phyloP scores from a whole-genome alignment of 768 basidiomycete species.

The Cystofilobasidium bisporidii region DNA sequence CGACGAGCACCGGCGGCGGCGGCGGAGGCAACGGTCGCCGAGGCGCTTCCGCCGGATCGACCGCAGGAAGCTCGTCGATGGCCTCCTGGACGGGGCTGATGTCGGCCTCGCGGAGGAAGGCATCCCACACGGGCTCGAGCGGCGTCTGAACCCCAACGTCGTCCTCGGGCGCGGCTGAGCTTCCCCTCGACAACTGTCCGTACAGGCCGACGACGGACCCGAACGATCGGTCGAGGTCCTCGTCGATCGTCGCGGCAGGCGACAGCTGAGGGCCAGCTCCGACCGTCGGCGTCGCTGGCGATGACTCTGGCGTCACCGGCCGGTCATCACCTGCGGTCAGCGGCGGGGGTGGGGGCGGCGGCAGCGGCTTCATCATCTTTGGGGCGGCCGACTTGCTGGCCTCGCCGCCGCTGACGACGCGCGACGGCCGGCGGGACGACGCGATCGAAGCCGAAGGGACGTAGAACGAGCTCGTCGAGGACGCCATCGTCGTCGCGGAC shows the following conservation, averaged over 20 bases:
- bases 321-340: no score
- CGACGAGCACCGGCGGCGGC: neutral
- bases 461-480: neutral
- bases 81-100: neutral
- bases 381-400: neutral
- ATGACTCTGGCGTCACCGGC: neutral
- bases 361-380: neutral
- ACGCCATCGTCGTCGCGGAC: neutral
- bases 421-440: neutral
- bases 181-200: neutral
- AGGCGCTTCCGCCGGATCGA: neutral
- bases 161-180: neutral
- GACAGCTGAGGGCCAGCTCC: neutral
- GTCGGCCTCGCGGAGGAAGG: neutral
- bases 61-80: neutral
- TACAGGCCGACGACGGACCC: neutral
- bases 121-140: neutral
- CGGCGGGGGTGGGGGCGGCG: no score
- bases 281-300: neutral
- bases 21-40: neutral
- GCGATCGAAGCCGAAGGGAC: conserved; percentile 2
- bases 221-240: neutral
- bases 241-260: neutral
- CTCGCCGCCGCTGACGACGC: neutral
- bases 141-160: neutral